Evolutionary conservation across 768 basidiomycete genomes (phyloP), one percentile per base, ranked within the genome.

Genomic region (Russula griseocarnosa): DNA sequence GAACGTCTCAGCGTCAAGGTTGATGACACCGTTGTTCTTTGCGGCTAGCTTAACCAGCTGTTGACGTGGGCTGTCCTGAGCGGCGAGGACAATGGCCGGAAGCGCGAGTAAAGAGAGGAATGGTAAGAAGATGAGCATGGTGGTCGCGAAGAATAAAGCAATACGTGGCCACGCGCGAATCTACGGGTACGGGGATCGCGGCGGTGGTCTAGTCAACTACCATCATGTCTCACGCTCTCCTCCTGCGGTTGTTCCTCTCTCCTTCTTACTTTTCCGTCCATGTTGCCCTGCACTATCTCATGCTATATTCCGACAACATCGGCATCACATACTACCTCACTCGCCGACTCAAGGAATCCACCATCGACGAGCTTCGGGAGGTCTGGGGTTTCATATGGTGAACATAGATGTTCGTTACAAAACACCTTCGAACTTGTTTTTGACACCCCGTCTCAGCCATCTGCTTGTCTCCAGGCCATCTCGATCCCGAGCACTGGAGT

Each of bases 251-350:
- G 55, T 96, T 97, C 74, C 86, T 95, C 62, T 93, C 92, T 22
- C 89, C 92, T 5, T 86, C 86, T 40, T 98, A 92, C 80, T 98
- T 97, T 78, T 90, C 90, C 13, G 90, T 96, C 60, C 90, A 95
- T 79, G 88, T 95, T 69, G 94, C 94, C 34, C 86, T 98, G 67
- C 84, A 87, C 70, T 98, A 98, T 72, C 83, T 94, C 62, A 82
- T 83, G 67, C 69, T 84, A 44, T 94, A 94, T 74, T 81, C 86
- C 18, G 89, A 92, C 78, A 91, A 93, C 76, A 88, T 94, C 69
- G 92, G 90, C 10, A 93, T 94, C 74, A 94, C 90, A 38, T 93
- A 93, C 76, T 94, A 94, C 73, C 82, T 94, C 70, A 90, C 92
- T 24, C 78, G 83, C 54, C 83, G 92, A 66, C 83, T 94, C 70